Percentiles rank a stretch among this genome's conserved stretches.
Evolutionary conservation across 2,329 filamentous ascomycete species (phyloP).

Genomic region (Bipolaris zeicola): DNA sequence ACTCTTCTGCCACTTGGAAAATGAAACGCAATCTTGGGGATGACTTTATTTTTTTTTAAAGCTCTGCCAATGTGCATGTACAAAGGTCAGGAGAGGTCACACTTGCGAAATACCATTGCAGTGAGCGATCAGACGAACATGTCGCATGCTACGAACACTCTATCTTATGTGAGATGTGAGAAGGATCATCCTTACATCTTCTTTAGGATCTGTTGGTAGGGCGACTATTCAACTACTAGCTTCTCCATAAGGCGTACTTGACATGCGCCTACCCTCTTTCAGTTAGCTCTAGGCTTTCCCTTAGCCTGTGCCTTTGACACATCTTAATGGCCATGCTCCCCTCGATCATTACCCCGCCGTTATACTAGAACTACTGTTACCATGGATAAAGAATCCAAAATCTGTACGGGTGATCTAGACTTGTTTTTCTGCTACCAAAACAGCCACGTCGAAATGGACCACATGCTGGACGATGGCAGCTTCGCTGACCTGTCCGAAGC

Average conservation of each 20-base stretch:
- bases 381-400: constrained; percentile 1
- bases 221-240: neutral
- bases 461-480: constrained; percentile 5
- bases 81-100: neutral
- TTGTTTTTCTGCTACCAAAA: constrained; percentile 1
- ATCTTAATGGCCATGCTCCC: neutral
- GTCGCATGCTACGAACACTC: neutral
- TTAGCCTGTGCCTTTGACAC: constrained; percentile 5
- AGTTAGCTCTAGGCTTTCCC: constrained; percentile 1
- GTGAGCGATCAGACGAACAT: no score
- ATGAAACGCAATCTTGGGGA: no score
- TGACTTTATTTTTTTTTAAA: no score
- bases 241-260: constrained; percentile 15
- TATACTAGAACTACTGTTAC: neutral
- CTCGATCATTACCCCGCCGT: neutral
- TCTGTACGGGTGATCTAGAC: neutral
- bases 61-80: neutral
- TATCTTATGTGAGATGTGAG: neutral
- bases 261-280: constrained; percentile 13
- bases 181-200: neutral
- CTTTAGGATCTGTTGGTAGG: no score
- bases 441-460: neutral
- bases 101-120: neutral
- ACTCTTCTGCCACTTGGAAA: no score
- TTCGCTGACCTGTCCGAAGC: constrained; percentile 13